Evolutionary conservation across 106 monocot species (phyloP), one percentile per base, ranked within the genome.

Genomic region (Dioscorea zingiberensis): DNA sequence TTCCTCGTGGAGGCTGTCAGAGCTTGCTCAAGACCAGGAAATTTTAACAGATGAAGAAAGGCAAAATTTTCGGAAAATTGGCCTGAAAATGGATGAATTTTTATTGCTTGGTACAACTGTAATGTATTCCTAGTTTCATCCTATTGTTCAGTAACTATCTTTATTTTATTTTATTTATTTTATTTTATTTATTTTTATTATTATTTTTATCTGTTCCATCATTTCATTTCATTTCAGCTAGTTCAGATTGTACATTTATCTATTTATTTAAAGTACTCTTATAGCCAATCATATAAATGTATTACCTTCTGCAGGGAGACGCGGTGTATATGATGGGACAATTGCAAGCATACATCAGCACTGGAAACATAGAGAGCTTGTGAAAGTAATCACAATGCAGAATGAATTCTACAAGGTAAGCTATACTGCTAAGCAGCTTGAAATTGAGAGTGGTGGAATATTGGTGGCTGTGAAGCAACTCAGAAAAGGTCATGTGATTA

Each of bases 281-380:
- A 1, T n/a, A n/a, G n/a, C n/a, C n/a, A n/a, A n/a, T 38, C 38
- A 38, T 38, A 38, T 38, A 8, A 38, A 38, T 38, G 4, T 38
- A 38, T 6, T 38, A 38, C 6, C 38, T 18, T 47, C 8, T 69
- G n/a, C 73, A 97, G 91, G 95, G 46, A 87, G 95, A 71, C 82
- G 95, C 58, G 95, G 95, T 48, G 55, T 97, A 69, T 97, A 85
- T 75, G 83, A 84, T 65, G 95, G 81, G 48, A 79, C 83, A 30
- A 85, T 97, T 51, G 87, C 66, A 74, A 88, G 80, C 71, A 83
- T 91, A 69, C 85, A 91, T 60, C 91, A 91, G 61, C 88, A 97
- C 55, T 91, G 91, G 91, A 97, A 91, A 68, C 88, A 97, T 70
- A 77, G 81, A 72, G 95, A 97, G 80, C 71, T 97, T 22, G 88